Base-by-base conservation (phyloP, 2,329 filamentous ascomycete genomes). In the Fusarium papillatum region DNA sequence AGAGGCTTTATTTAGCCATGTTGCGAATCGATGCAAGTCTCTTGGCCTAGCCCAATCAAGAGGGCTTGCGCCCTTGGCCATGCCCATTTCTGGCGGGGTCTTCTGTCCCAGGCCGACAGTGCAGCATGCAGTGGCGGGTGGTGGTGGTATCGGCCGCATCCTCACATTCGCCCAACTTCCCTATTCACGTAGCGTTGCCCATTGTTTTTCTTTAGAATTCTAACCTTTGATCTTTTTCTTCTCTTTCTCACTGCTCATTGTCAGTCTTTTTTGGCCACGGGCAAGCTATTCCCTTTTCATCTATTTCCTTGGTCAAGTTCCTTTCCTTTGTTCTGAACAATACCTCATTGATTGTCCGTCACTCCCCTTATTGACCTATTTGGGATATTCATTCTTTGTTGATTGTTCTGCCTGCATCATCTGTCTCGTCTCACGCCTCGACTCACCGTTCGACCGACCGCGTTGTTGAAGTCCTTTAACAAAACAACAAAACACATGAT, bases 1-100 rank as follows among this genome's bases (percentile, higher is more conserved):
- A 53, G 68, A 70, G 70, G 73, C 77, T 80, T 79, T 79, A 80
- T 80, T 80, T 80, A 79, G 78, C 79, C 77, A 75, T 78, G 66
- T 69, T 63, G 66, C 68, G 34, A 74, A 66, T 70, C 70, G 68
- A 78, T 71, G 64, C 64, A 46, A 67, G 64, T 68, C 74, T 63
- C 70, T 77, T 62, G 24, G 62, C 39, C 14, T 22, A 72, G 66
- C 29, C 79, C 79, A 80, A 80, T 80, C 79, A 80, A 61, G 67
- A 70, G 61, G 64, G 22, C 67, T 73, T 41, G 70, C 66, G 75
- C 71, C 73, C 74, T 70, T 60, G 71, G 68, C 59, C 76, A 60
- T 73, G 63, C 66, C 71, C 63, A 68, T 76, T 69, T 68, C 66
- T 60, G 67, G 74, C 68, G 72, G 72, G 75, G 66, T 69, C 69